Evolutionary conservation across 176 grass and related monocot species (phyloP), one percentile per base, ranked within the genome.

Genomic region (Rhynchospora breviuscula): DNA sequence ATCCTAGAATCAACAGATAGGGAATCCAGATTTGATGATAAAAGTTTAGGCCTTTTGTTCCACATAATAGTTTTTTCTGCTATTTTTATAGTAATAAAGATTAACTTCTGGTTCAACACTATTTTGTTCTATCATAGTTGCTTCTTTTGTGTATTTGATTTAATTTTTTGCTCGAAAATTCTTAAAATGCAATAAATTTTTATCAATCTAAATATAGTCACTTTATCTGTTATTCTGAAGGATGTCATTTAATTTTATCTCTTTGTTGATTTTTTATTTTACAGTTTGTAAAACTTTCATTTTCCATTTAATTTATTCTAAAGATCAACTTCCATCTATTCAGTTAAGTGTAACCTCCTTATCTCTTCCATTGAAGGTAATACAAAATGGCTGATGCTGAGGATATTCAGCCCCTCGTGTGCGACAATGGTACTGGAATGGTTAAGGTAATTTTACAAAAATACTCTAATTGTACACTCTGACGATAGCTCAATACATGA

Each of bases 381-480:
- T 8, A 1, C 51, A 56, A 58, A 80, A 89, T 89, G 88, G 88
- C 68, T 3, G 88, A 89, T 48, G 71, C 62, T 1, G 88, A 89
- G 52, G 88, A 89, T 70, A 89, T 89, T 69, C 88, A 89, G 79
- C 88, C 88, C 3, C 84, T 89, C 25, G 87, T 89, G 56, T 89
- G 87, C 67, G 87, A 89, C 87, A 89, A 89, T 84, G 87, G 87
- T 5, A 89, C 87, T 11, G 87, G 87, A 0, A 89, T 89, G 87
- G 87, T 89, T 22, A 89, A 90, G 88, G 60, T 83, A 83, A 68
- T 81, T 84, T 81, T 15, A 22, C 49, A 63, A 6, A 53, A 15
- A 62, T 81, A 12, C 54, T 63, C 59, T 19, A 48, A 81, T 62
- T 62, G 9, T 54, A 4, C 13, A 56, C 10, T 83, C 44, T 56